Conservation (phyloP, 306 rosid species). For the Cyclanthera cordifolia region DNA sequence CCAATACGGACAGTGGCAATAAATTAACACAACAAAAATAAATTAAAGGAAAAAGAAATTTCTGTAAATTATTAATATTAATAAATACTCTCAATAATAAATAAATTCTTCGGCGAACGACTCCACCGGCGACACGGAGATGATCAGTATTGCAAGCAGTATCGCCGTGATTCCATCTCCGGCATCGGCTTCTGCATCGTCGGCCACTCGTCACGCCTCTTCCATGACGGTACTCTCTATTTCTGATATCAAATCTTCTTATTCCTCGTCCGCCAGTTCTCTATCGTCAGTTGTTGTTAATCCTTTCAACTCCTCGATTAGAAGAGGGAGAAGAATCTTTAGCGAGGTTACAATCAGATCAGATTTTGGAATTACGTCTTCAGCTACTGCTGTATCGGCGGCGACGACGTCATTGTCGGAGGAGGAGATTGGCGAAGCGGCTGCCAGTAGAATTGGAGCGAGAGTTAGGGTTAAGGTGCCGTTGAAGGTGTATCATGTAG, state of each 20-base stretch:
- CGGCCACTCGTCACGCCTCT: not conserved
- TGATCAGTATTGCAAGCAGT: slow-evolving; percentile 2
- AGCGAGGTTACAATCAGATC: slow-evolving; percentile 42
- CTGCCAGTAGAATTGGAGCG: slow-evolving; percentile 43
- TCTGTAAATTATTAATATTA: not conserved
- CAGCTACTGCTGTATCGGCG: slow-evolving; percentile 13
- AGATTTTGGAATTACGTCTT: slow-evolving; percentile 23
- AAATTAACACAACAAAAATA: no score
- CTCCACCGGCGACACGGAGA: not conserved
- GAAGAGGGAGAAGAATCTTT: slow-evolving; percentile 17
- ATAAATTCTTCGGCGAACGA: not conserved
- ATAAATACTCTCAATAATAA: not conserved
- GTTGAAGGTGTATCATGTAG: slow-evolving; percentile 74
- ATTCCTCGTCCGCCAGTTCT: not conserved
- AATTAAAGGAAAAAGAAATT: not conserved
- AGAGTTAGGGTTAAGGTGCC: slow-evolving; percentile 69
- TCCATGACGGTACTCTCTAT: not conserved
- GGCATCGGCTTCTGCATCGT: not conserved
- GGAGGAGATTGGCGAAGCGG: slow-evolving; percentile 21
- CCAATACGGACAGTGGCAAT: no score
- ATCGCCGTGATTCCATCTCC: not conserved
- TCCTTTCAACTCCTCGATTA: slow-evolving; percentile 9
- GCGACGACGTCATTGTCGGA: slow-evolving; percentile 25
- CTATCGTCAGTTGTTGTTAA: not conserved
- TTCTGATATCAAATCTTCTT: slow-evolving; percentile 2